A percentile compares a stretch with the other conserved stretches of the same genome.
Evolutionary conservation across 2,329 filamentous ascomycete species (phyloP).

Genomic region (Ophiosphaerella narmari): DNA sequence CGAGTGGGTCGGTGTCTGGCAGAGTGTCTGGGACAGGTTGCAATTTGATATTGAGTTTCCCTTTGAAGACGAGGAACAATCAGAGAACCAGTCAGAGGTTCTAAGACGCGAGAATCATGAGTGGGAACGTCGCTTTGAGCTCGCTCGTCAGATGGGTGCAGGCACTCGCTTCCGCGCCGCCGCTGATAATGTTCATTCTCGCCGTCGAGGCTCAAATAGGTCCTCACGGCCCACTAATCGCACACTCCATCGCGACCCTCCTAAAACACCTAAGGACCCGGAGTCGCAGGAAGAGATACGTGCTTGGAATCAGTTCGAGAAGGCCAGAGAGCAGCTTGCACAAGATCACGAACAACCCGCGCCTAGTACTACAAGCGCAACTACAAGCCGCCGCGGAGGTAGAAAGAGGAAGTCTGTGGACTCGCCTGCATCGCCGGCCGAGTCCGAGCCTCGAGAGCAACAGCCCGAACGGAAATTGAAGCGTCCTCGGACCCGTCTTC

Average conservation of each 20-base stretch:
- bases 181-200: conserved; percentile 61
- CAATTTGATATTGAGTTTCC: conserved; percentile 84
- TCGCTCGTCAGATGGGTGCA: conserved; percentile 79
- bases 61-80: conserved; percentile 69
- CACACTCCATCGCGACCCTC: conserved; percentile 38
- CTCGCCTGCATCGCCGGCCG: conserved; percentile 64
- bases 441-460: conserved; percentile 63
- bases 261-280: conserved; percentile 59
- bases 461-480: conserved; percentile 81
- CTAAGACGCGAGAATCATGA: conserved; percentile 65
- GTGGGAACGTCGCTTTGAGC: conserved; percentile 83
- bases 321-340: conserved; percentile 68
- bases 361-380: conserved; percentile 24
- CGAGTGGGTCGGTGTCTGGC: conserved; percentile 78
- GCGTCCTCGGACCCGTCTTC: conserved; percentile 77
- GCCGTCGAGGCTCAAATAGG: conserved; percentile 40
- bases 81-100: conserved; percentile 60
- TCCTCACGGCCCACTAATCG: conserved; percentile 45
- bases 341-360: conserved; percentile 26
- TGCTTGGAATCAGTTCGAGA: conserved; percentile 91
- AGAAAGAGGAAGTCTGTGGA: conserved; percentile 77
- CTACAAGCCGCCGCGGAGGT: conserved; percentile 56
- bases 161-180: conserved; percentile 73
- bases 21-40: conserved; percentile 80
- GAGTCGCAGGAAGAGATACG: conserved; percentile 80